Base-by-base conservation (phyloP, 331 rosid species). In the Acacia pycnantha region DNA sequence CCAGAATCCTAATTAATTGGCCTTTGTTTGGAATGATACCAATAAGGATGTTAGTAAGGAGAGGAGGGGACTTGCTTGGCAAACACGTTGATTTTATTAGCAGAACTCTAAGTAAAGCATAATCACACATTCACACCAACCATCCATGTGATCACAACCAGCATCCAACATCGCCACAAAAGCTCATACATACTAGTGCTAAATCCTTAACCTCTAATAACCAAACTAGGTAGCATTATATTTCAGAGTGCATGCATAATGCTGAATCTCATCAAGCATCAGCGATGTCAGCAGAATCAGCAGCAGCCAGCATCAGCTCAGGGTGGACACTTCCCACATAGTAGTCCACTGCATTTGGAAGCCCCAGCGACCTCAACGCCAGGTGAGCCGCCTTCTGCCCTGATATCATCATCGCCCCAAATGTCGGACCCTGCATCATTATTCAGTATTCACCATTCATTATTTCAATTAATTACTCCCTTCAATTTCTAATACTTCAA, bases 341-440 rank as follows among this genome's bases (percentile, higher is more conserved):
- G 73, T 84, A 41, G 69, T 87, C 90, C 37, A 87, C 54, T 40
- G 85, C 84, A 16, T 89, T 90, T 48, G 89, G 89, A 26, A 75
- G 87, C 35, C 92, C 92, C 62, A 89, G 68, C 0, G 91, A 19
- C 84, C 79, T 82, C 75, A 91, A 71, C 2, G 89, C 90, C 86
- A 91, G 82, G 70, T 89, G 92, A 0, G 92, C 94, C 35, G 94
- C 91, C 79, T 89, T 91, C 72, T 87, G 91, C 59, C 92, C 94
- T 5, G 92, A 89, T 24, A 91, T 87, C 94, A 91, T 87, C 94
- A 91, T 91, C 2, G 92, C 94, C 48, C 94, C 92, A 19, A 89
- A 89, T 0, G 92, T 91, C 3, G 94, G 92, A 26, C 94, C 92
- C 91, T 90, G 88, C 65, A 84, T n/a, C 47, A 24, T 51, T 22